Base-by-base conservation (phyloP, 164 flowering plant species). In the Annona squamosa region DNA sequence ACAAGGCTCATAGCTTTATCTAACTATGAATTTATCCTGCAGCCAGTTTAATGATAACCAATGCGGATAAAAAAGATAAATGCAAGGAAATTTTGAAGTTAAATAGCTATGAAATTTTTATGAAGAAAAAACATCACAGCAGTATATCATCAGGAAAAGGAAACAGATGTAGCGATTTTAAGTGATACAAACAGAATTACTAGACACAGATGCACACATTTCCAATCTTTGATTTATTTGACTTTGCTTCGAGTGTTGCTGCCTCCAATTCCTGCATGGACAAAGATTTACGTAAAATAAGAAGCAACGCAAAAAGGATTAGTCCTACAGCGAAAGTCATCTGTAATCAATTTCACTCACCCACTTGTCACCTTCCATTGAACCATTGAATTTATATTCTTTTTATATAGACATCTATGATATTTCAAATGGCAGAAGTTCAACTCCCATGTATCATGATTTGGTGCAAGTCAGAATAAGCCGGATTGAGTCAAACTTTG, bases 241-340 rank as follows among this genome's bases (percentile, higher is more conserved):
- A 82, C 78, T 84, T 85, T 77, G 98, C 99, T 80, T 93, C 98
- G 77, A 96, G 88, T 41, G 93, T 93, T 63, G 99, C 97, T 64
- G 86, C 83, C 79, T 96, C 99, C 76, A 90, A 89, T 82, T 90
- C 99, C 99, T 96, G 88, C 77, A 78, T 45, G 44, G 46, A 69
- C 71, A 73, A 71, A 67, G 63, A 47, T 44, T 71, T 26, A 19
- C 46, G 52, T 47, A 45, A 46, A 16, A 57, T 45, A 45, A 65
- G 68, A 74, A 74, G 19, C n/a, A 43, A 4, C 17, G 16, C 7
- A 45, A 19, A 68, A 47, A 68, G 5, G 43, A 48, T 48, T 48
- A 48, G 48, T 26, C 52, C 12, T 46, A 65, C 17, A 42, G 41
- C 2, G 42, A 63, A 13, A 63, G 37, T 26, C 10, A n/a, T n/a